Percentiles rank a stretch among this genome's conserved stretches.
Evolutionary conservation across 2,329 filamentous ascomycete species (phyloP).

Genomic region (Fusarium setosum): DNA sequence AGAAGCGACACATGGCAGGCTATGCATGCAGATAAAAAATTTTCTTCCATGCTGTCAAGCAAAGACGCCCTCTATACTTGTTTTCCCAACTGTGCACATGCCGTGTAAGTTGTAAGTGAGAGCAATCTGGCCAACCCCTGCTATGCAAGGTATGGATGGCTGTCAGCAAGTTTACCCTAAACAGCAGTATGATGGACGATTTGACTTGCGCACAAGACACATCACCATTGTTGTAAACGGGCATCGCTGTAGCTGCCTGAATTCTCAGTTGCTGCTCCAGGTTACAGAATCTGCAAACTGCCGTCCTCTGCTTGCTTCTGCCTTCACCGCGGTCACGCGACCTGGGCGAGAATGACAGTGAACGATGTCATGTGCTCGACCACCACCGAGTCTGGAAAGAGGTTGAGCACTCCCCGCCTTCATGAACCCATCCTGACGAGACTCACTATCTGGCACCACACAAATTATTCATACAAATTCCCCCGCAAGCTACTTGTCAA

Average conservation of each 20-base stretch:
- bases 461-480: neutral
- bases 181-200: neutral
- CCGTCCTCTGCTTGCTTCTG: slow-evolving; percentile 6
- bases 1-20: neutral
- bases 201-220: neutral
- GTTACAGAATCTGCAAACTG: slow-evolving; percentile 12
- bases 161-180: too few relatives aligned
- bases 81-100: too few relatives aligned
- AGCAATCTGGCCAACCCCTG: too few relatives aligned
- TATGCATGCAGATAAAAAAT: too few relatives aligned
- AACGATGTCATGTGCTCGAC: slow-evolving; percentile 32
- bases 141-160: too few relatives aligned
- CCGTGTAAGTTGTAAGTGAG: too few relatives aligned
- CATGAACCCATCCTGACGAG: slow-evolving; percentile 25
- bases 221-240: neutral
- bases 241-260: neutral
- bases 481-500: neutral
- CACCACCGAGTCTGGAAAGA: slow-evolving; percentile 27
- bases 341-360: slow-evolving; percentile 3
- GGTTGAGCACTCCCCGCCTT: slow-evolving; percentile 34
- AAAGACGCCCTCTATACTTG: too few relatives aligned
- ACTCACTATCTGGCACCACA: neutral
- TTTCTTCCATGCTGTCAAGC: too few relatives aligned
- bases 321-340: slow-evolving; percentile 31
- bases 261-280: neutral